Base-by-base conservation (phyloP, 2,329 filamentous ascomycete species). In the Teratosphaeria nubilosa region DNA sequence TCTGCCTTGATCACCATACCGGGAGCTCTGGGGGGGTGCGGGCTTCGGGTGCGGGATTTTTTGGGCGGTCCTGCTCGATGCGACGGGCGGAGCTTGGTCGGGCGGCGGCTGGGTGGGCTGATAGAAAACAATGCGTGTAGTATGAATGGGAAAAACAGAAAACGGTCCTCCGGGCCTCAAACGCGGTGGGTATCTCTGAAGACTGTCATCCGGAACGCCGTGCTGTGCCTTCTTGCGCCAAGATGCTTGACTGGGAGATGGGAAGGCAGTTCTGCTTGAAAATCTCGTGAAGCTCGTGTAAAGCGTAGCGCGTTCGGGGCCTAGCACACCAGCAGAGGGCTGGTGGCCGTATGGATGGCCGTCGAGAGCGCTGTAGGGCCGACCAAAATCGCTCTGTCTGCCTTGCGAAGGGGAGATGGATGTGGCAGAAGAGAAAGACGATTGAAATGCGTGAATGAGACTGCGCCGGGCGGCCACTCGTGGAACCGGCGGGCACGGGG, bases 1-100 rank as follows among this genome's bases (percentile, higher is more conserved):
- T 96, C 86, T 60, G 65, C 64, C 62, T 68, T 70, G 64, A 72
- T 62, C 61, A 72, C 70, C 70, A 71, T 71, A 57, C 63, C 65
- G 62, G 61, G 56, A 32, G 55, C 50, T 51, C 32, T 45, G 53
- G 30, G 27, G 7, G 27, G 27, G 27, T 4, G 7, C 27, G 27
- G 16, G 53, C 51, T 51, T 51, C 45, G 55, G 34, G 55, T 53
- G 53, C 55, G 45, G 25, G 54, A 59, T 31, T 65, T 62, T n/a
- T 57, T 59, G 58, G 62, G 61, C 60, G 60, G 62, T 54, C 45
- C 45, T 52, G 41, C 48, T 25, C 32, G 55, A 14, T 30, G 53
- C 3, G n/a, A 53, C 53, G 52, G 51, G 51, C 10, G 14, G 22
- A 48, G 41, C n/a, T 22, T 14, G n/a, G 27, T 30, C 32, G 31